phyloP scores from a whole-genome alignment of 352 stramenopile species.

The Aphanomyces cochlioides region DNA sequence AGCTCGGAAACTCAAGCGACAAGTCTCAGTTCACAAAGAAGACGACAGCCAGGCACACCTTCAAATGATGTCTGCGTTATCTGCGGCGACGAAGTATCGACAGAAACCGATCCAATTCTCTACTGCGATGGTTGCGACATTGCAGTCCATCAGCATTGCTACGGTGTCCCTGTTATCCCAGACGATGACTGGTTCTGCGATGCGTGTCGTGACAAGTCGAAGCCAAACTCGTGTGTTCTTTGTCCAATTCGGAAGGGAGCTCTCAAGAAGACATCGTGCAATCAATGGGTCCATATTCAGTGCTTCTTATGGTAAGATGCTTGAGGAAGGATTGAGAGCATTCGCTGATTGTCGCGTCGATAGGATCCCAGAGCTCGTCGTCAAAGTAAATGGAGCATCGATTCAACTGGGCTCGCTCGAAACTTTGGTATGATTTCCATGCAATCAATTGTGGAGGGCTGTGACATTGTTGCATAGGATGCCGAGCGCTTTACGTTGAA shows the following conservation, averaged over 20 bases:
- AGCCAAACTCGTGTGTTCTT: slow-evolving; percentile 44
- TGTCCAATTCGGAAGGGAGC: slow-evolving; percentile 62
- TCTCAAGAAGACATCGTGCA: slow-evolving; percentile 58
- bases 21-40: neutral
- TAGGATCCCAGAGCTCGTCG: slow-evolving; percentile 59
- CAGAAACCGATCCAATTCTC: slow-evolving; percentile 86
- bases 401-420: slow-evolving; percentile 44
- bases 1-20: neutral
- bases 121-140: slow-evolving; percentile 88
- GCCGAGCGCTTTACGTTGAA: slow-evolving; percentile 55
- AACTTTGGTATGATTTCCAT: slow-evolving; percentile 32
- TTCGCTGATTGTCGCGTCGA: neutral
- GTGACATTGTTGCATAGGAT: slow-evolving; percentile 33
- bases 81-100: slow-evolving; percentile 75
- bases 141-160: slow-evolving; percentile 87
- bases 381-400: slow-evolving; percentile 36
- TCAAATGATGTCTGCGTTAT: slow-evolving; percentile 53
- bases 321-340: neutral
- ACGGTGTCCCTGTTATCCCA: slow-evolving; percentile 64
- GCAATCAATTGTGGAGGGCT: slow-evolving; percentile 21
- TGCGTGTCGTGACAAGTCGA: slow-evolving; percentile 24
- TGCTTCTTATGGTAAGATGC: slow-evolving; percentile 67
- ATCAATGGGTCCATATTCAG: slow-evolving; percentile 75
- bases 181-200: slow-evolving; percentile 85
- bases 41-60: neutral